phyloP scores from a whole-genome alignment of 2,329 filamentous ascomycete species.

The Whalleya microplaca region DNA sequence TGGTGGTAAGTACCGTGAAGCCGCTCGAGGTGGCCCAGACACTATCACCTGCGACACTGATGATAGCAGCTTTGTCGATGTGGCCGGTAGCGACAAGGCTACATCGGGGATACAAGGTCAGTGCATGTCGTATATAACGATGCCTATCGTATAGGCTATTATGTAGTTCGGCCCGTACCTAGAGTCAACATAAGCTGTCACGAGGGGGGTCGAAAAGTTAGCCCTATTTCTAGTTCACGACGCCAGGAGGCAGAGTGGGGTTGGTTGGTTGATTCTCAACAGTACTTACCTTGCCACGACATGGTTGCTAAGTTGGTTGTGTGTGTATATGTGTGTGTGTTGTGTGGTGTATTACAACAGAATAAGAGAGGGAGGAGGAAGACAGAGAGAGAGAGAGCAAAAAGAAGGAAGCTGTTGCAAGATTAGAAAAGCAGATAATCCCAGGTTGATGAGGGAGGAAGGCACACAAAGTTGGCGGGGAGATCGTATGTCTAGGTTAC shows the following conservation, averaged over 20 bases:
- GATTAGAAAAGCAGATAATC: conserved; percentile 1
- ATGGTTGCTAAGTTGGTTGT: conserved; percentile 49
- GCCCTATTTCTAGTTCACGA: conserved; percentile 20
- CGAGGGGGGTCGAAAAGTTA: conserved; percentile 25
- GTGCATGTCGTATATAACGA: neutral
- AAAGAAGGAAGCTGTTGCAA: neutral
- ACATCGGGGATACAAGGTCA: conserved; percentile 19
- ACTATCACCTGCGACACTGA: conserved; percentile 79
- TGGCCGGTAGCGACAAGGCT: conserved; percentile 82
- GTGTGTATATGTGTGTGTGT: too few species aligned
- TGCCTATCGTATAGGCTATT: neutral
- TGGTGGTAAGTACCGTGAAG: conserved; percentile 67
- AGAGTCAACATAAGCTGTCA: conserved; percentile 61
- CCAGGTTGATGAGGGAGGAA: neutral
- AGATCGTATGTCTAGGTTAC: conserved; percentile 7
- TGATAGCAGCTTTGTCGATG: conserved; percentile 83
- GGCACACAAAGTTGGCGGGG: conserved; percentile 1
- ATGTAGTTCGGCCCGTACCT: conserved; percentile 49
- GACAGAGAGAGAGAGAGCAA: conserved; percentile 8
- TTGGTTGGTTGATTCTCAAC: conserved; percentile 11
- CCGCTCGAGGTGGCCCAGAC: conserved; percentile 72
- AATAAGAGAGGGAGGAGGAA: conserved; percentile 7
- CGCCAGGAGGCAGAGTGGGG: conserved; percentile 35
- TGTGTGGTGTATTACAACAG: conserved; percentile 8
- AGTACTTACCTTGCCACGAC: conserved; percentile 73